Evolutionary conservation across 345 rosid species (phyloP).

Genomic region (Eutrema heterophyllum): DNA sequence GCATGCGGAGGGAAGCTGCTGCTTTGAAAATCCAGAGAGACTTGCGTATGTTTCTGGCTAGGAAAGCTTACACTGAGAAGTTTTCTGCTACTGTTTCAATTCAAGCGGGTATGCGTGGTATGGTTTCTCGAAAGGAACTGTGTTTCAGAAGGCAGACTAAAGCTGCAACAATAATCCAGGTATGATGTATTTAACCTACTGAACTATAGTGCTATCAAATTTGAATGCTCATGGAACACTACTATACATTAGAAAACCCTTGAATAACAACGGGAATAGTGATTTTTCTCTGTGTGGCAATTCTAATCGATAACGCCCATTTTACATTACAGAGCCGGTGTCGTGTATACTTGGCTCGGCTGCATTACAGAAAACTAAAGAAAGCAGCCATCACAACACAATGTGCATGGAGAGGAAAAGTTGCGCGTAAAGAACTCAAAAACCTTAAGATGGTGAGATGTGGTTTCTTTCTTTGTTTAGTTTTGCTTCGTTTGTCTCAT

Average conservation of each 20-base stretch:
- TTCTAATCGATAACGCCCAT: constrained; percentile 14
- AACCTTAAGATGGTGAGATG: constrained; percentile 85
- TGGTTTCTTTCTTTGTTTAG: constrained; percentile 16
- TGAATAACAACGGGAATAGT: neutral
- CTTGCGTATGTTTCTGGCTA: constrained; percentile 75
- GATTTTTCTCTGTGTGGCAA: constrained; percentile 2
- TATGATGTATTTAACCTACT: constrained; percentile 12
- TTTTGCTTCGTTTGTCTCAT: neutral
- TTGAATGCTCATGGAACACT: neutral
- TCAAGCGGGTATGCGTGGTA: constrained; percentile 89
- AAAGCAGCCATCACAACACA: constrained; percentile 82
- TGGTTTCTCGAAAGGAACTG: constrained; percentile 81
- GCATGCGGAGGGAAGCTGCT: constrained; percentile 74
- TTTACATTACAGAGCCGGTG: constrained; percentile 56
- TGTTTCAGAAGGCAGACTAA: constrained; percentile 66
- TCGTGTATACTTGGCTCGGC: constrained; percentile 63
- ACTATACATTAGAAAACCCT: neutral
- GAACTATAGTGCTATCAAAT: neutral
- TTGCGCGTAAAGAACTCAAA: constrained; percentile 84
- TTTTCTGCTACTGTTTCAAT: constrained; percentile 55
- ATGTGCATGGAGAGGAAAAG: constrained; percentile 94
- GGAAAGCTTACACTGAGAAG: constrained; percentile 61
- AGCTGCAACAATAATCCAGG: constrained; percentile 84
- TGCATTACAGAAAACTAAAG: constrained; percentile 55
- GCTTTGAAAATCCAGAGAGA: constrained; percentile 74